Conservation (phyloP, 768 basidiomycete species). For the Gyrodon lividus region DNA sequence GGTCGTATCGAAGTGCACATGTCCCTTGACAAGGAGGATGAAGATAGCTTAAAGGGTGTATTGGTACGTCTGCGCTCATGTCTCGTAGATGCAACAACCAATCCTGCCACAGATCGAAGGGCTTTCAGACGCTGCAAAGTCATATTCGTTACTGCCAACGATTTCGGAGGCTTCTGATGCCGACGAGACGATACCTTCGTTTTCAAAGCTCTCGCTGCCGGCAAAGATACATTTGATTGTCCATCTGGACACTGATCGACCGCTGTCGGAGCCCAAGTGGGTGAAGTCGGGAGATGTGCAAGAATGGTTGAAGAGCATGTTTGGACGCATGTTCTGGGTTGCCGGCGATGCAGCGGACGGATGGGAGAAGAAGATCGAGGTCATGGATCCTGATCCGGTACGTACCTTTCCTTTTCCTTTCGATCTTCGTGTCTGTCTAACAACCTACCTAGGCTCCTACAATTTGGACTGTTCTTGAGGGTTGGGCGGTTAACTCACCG, state of each 20-base stretch:
- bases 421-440: not conserved
- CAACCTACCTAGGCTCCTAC: slow-evolving; percentile 70
- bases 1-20: slow-evolving; percentile 84
- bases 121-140: slow-evolving; percentile 67
- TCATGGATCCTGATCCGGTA: slow-evolving; percentile 94
- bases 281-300: slow-evolving; percentile 92
- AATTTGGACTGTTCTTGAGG: slow-evolving; percentile 85
- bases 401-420: slow-evolving; percentile 34
- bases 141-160: slow-evolving; percentile 60
- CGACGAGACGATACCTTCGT: slow-evolving; percentile 73
- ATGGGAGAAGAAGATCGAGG: slow-evolving; percentile 92
- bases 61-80: slow-evolving; percentile 50
- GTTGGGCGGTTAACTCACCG: slow-evolving; percentile 85
- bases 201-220: slow-evolving; percentile 53
- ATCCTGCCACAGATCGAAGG: slow-evolving; percentile 62
- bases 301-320: slow-evolving; percentile 89
- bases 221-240: slow-evolving; percentile 63
- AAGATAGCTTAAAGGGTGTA: slow-evolving; percentile 67
- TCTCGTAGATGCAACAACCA: slow-evolving; percentile 4
- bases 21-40: slow-evolving; percentile 53
- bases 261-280: slow-evolving; percentile 96
- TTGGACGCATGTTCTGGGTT: slow-evolving; percentile 86
- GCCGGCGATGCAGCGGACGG: slow-evolving; percentile 80
- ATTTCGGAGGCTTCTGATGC: slow-evolving; percentile 39
- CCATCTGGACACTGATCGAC: slow-evolving; percentile 83